These are phyloP conservation scores for Juglanconis juglandina DNA, from an alignment of 2,329 filamentous ascomycete species.

Conservation along the genomic window DNA sequence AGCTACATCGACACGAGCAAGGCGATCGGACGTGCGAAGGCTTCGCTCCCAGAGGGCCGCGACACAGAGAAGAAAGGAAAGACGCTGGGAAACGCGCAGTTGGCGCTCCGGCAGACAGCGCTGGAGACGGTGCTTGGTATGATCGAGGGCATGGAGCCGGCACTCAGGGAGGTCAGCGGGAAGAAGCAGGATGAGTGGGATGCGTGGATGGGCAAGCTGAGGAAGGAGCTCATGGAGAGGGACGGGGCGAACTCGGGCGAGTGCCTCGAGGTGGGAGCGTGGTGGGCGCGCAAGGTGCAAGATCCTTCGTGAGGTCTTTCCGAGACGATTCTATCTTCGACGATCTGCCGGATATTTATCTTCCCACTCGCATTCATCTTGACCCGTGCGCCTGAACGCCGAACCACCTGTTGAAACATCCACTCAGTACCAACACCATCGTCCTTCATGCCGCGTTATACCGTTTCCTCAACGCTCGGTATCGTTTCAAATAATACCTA, in stretches of 20 bases:
- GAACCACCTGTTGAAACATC: background rate
- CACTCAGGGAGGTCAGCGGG: conserved; percentile 75
- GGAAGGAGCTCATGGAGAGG: conserved; percentile 75
- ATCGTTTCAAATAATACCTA: conserved; percentile 90
- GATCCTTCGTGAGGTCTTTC: conserved; percentile 6
- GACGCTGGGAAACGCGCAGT: conserved; percentile 63
- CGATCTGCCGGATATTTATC: background rate
- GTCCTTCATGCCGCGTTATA: conserved; percentile 53
- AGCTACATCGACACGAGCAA: conserved; percentile 55
- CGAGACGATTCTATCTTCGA: background rate
- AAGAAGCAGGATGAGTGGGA: conserved; percentile 94
- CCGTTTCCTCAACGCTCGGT: conserved; percentile 77
- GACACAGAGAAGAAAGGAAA: conserved; percentile 40
- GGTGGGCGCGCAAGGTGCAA: conserved; percentile 74
- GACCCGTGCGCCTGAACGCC: background rate
- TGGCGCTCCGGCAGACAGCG: conserved; percentile 74
- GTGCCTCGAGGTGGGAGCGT: conserved; percentile 82
- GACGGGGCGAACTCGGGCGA: conserved; percentile 78
- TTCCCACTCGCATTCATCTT: background rate
- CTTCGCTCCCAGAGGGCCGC: conserved; percentile 26
- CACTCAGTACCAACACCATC: background rate
- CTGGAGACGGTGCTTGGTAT: conserved; percentile 76
- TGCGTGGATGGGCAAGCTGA: conserved; percentile 83
- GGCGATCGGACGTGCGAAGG: conserved; percentile 33
- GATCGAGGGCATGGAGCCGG: conserved; percentile 80